Evolutionary conservation across 2,329 filamentous ascomycete genomes (phyloP), one percentile per base, ranked within the genome.

Genomic region (Graphilbum sp.): DNA sequence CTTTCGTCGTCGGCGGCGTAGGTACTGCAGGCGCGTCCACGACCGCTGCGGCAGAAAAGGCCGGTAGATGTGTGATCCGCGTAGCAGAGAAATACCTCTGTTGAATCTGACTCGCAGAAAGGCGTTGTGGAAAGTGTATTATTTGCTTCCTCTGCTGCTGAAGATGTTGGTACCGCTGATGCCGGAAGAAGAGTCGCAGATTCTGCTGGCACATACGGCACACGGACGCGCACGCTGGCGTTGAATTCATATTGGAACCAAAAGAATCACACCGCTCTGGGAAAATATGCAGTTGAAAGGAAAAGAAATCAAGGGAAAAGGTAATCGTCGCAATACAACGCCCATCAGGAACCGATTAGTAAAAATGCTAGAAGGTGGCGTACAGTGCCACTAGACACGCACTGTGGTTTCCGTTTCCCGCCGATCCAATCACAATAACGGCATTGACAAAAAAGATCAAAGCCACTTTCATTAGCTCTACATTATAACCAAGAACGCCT

Each of bases 151-250:
- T 13, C 55, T 48, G 2, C 55, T 52, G 41, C 60, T 62, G 49
- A 62, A 24, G 38, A 19, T 41, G 37, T 3, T 32, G 36, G 11
- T 41, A 37, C 19, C 35, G 39, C 20, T 40, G 62, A 36, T 61
- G 61, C 41, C 63, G 62, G 43, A 56, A 40, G 15, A 58, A 43
- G 43, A 53, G 59, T 47, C 59, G 55, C 38, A 57, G 54, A 34
- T 56, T 55, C 43, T 60, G 60, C 46, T 56, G 48, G 47, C 59
- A 58, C 44, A 57, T 50, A 46, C 59, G 50, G 52, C 60, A 54
- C 52, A 61, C 49, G 43, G 57, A 56, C 48, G 52, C 49, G 46
- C 58, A 49, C 44, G 54, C 50, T 16, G 55, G 49, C 25, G 3
- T 16, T 24, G 34, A 13, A 21, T 9, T n/a, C 24, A 29, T 16